Evolutionary conservation across 192 early-diverging fungal genomes (phyloP), one percentile per base, ranked within the genome.

Genomic region (Podila horticola): DNA sequence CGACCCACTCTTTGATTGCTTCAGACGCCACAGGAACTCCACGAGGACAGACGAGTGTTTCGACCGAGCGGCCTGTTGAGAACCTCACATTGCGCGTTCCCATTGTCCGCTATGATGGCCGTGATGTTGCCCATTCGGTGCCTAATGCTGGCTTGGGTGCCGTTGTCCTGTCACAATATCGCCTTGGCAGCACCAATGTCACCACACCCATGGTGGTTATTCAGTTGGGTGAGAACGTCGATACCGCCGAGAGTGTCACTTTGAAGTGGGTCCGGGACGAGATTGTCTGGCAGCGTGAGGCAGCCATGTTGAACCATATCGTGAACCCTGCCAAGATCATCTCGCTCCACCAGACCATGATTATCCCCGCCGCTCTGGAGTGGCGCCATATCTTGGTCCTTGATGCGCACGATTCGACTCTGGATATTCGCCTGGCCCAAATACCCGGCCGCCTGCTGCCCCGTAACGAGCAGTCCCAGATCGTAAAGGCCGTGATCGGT

Each of bases 281-380:
- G 45, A 79, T 79, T 79, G 76, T 79, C 19, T 79, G 76, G 76
- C 76, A 79, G 65, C 58, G 76, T 48, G 76, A 79, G 69, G 76
- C 76, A 9, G 76, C 76, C 26, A 81, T 81, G 77, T 69, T 81
- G 77, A 81, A 81, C 67, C 77, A 81, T 45, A 81, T 81, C 41
- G 67, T 81, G 36, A 81, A 81, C 62, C 77, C 77, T 24, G 63
- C 77, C 36, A 81, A 81, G 62, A 81, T 81, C 49, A 81, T 81
- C 29, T 69, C 71, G 9, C 70, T 81, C 10, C 77, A 81, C 15
- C 77, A 81, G 31, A 81, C 77, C 33, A 81, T 81, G 77, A 81
- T 81, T 33, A 73, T 81, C 62, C 77, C 77, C n/a, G 77, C 77
- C 0, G 77, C 77, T 30, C 63, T 81, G 52, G 77, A 81, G 58